These are phyloP conservation scores for Trametes elegans DNA, from an alignment of 768 basidiomycete genomes.

Conservation along the genomic window DNA sequence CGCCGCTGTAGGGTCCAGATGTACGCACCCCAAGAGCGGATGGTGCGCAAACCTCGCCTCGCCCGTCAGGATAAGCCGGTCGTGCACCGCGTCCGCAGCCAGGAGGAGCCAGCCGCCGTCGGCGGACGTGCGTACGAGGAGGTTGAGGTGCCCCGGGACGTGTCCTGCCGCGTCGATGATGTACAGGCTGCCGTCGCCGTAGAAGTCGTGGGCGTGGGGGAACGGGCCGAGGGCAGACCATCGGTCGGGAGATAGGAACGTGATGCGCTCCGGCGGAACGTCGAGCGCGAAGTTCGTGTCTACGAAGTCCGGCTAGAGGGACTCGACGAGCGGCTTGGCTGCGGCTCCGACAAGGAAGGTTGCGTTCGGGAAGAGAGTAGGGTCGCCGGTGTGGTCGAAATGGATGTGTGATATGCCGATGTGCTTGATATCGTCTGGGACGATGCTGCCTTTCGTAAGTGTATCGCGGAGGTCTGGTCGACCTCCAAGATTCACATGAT, in stretches of 20 bases:
- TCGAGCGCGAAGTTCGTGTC: constrained; percentile 3
- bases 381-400: constrained; percentile 52
- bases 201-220: constrained; percentile 49
- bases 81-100: constrained; percentile 12
- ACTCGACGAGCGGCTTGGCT: constrained; percentile 33
- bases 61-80: constrained; percentile 2
- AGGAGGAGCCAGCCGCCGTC: constrained; percentile 46
- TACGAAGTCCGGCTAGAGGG: constrained; percentile 29
- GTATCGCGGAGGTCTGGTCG: constrained; percentile 41
- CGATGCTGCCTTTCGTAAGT: constrained; percentile 46
- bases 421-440: constrained; percentile 41
- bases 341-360: constrained; percentile 48
- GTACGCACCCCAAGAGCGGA: constrained; percentile 38
- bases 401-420: constrained; percentile 54
- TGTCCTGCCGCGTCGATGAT: constrained; percentile 60
- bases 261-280: constrained; percentile 23
- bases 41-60: constrained; percentile 40
- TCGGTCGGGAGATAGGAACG: constrained; percentile 29
- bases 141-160: constrained; percentile 51
- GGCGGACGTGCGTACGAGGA: constrained; percentile 52
- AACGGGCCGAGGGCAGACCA: constrained; percentile 46
- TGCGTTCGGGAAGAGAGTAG: constrained; percentile 44
- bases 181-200: constrained; percentile 57
- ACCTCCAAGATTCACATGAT: constrained; percentile 4
- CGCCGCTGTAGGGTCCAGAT: constrained; percentile 42